These are phyloP conservation scores for Hanseniaspora clermontiae DNA, from an alignment of 805 yeast species.

Conservation along the genomic window DNA sequence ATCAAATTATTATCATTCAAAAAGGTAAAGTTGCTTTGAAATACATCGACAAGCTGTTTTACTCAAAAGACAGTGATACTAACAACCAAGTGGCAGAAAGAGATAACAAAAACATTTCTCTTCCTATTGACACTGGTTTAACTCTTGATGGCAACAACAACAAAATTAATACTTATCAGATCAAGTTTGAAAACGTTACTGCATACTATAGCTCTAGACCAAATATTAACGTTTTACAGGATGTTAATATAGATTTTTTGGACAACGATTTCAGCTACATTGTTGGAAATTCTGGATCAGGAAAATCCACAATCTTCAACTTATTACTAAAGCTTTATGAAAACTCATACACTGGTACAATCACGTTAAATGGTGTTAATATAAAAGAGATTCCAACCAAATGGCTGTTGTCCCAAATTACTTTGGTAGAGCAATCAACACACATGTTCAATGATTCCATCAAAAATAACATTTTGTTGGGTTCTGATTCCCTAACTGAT, in stretches of 20 bases:
- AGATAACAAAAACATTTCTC: not conserved
- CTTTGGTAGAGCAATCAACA: constrained; percentile 63
- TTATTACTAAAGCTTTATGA: constrained; percentile 50
- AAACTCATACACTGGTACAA: constrained; percentile 36
- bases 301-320: constrained; percentile 71
- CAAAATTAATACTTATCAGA: constrained; percentile 19
- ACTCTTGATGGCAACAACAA: not conserved
- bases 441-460: constrained; percentile 53
- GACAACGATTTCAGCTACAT: constrained; percentile 44
- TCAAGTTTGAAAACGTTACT: constrained; percentile 42
- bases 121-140: not conserved
- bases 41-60: constrained; percentile 35
- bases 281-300: constrained; percentile 84
- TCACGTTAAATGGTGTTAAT: constrained; percentile 44
- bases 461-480: constrained; percentile 49
- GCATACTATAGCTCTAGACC: constrained; percentile 56
- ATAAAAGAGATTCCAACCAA: constrained; percentile 32
- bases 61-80: constrained; percentile 8
- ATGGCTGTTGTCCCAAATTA: constrained; percentile 52
- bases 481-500: constrained; percentile 23
- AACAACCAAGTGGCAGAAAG: not conserved
- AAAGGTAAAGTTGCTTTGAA: constrained; percentile 60
- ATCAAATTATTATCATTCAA: constrained; percentile 48
- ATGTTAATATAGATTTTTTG: constrained; percentile 36
- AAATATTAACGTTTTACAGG: constrained; percentile 34